These are phyloP conservation scores for Podospora fimiseda DNA, from an alignment of 495 filamentous ascomycete species.

Conservation along the genomic window DNA sequence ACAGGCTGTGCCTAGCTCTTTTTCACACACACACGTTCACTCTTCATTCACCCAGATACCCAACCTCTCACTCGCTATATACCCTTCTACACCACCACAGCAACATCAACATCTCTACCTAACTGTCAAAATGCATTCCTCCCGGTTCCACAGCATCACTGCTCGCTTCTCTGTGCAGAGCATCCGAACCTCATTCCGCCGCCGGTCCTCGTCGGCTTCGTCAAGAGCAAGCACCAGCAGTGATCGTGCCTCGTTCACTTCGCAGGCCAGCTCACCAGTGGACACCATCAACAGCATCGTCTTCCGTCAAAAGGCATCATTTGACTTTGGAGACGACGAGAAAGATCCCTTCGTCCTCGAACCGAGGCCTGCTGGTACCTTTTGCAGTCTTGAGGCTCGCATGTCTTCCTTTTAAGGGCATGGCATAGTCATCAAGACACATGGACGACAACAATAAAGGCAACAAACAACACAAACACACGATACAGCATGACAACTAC, in stretches of 20 bases:
- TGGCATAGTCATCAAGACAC: neutral
- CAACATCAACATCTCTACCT: slow-evolving; percentile 1
- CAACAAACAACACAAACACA: neutral
- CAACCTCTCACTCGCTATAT: too few relatives aligned
- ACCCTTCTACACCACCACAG: too few relatives aligned
- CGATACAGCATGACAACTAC: too few relatives aligned
- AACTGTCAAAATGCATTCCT: slow-evolving; percentile 34
- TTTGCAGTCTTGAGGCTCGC: slow-evolving; percentile 49
- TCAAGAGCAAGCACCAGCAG: slow-evolving; percentile 35
- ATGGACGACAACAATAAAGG: neutral
- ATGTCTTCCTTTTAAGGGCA: slow-evolving; percentile 34
- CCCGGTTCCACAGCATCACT: slow-evolving; percentile 47
- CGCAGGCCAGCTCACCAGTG: slow-evolving; percentile 35
- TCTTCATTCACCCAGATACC: too few relatives aligned
- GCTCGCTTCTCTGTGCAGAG: slow-evolving; percentile 39
- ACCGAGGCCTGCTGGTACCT: slow-evolving; percentile 48
- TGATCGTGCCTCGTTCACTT: slow-evolving; percentile 35
- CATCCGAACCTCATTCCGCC: slow-evolving; percentile 45
- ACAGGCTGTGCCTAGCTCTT: slow-evolving; percentile 34
- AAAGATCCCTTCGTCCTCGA: slow-evolving; percentile 47
- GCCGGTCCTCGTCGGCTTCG: slow-evolving; percentile 37
- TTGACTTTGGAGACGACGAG: slow-evolving; percentile 43
- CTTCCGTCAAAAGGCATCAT: slow-evolving; percentile 40
- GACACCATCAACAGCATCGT: slow-evolving; percentile 49
- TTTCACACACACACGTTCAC: neutral